Evolutionary conservation across 2,329 filamentous ascomycete species (phyloP).

Genomic region (Bipolaris victoriae): DNA sequence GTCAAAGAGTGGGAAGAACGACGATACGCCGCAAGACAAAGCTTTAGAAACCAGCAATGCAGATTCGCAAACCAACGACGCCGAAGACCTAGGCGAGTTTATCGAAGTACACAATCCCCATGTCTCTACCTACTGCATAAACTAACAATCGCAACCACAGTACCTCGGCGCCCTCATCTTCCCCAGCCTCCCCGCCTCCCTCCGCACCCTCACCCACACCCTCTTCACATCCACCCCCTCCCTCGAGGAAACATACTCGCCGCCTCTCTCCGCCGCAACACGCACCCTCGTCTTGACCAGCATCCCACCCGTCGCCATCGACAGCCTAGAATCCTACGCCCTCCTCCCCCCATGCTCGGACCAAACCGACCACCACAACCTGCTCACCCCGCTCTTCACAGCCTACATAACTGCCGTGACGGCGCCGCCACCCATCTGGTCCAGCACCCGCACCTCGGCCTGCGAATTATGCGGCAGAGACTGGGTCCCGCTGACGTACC

Average conservation of each 20-base stretch:
- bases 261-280: slow-evolving; percentile 61
- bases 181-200: slow-evolving; percentile 63
- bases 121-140: neutral
- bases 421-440: slow-evolving; percentile 68
- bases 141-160: slow-evolving; percentile 38
- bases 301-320: slow-evolving; percentile 66
- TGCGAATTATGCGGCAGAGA: slow-evolving; percentile 80
- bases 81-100: slow-evolving; percentile 78
- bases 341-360: slow-evolving; percentile 59
- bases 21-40: slow-evolving; percentile 13
- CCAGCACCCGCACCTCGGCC: slow-evolving; percentile 58
- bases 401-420: slow-evolving; percentile 66
- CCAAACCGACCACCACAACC: slow-evolving; percentile 51
- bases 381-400: slow-evolving; percentile 68
- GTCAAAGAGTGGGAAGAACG: slow-evolving; percentile 40
- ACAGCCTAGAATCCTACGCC: slow-evolving; percentile 71
- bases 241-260: slow-evolving; percentile 63
- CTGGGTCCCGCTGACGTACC: slow-evolving; percentile 80
- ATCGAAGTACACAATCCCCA: slow-evolving; percentile 61
- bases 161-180: slow-evolving; percentile 77
- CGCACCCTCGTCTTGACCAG: slow-evolving; percentile 57
- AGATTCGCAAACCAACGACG: slow-evolving; percentile 47
- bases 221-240: slow-evolving; percentile 56
- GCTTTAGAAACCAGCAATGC: slow-evolving; percentile 12
- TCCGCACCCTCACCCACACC: slow-evolving; percentile 68